Conservation (phyloP, 1,284 basidiomycete genomes). For the Mycena citricolor region DNA sequence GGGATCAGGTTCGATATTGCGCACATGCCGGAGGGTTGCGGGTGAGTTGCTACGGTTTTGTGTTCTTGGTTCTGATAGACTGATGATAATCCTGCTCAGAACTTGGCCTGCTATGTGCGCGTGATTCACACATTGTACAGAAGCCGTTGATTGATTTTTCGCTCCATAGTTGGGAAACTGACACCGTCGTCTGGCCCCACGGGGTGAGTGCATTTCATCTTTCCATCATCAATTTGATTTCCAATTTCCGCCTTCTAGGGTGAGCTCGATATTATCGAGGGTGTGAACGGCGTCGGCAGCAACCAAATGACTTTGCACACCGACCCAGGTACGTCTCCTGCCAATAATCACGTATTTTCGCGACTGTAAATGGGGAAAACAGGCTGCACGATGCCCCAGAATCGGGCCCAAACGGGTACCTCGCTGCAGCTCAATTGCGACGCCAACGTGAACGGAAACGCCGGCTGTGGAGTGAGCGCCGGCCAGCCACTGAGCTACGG, state of each 20-base stretch:
- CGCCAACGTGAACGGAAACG: constrained; percentile 51
- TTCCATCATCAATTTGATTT: no score
- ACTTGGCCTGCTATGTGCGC: constrained; percentile 46
- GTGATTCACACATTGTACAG: constrained; percentile 17
- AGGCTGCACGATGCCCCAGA: constrained; percentile 45
- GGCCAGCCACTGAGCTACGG: constrained; percentile 49
- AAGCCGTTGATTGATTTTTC: neutral
- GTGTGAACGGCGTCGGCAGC: constrained; percentile 55
- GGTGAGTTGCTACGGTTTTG: constrained; percentile 43
- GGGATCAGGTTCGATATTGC: constrained; percentile 54
- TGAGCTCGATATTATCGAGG: constrained; percentile 74
- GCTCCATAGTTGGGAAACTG: constrained; percentile 37
- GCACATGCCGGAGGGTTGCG: constrained; percentile 66
- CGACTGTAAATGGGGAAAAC: neutral
- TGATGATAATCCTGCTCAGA: constrained; percentile 28
- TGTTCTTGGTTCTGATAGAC: constrained; percentile 24
- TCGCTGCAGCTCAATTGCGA: constrained; percentile 48
- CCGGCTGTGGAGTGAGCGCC: constrained; percentile 61
- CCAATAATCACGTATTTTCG: neutral
- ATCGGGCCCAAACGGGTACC: constrained; percentile 34
- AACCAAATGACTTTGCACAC: constrained; percentile 70
- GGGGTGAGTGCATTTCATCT: constrained; percentile 35
- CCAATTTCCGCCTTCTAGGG: constrained; percentile 42
- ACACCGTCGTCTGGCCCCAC: constrained; percentile 50
- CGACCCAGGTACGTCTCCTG: constrained; percentile 34